A percentile compares a stretch with the other conserved stretches of the same genome.
Evolutionary conservation across 129 eudicot species (phyloP).

Genomic region (Flaveria bidentis): DNA sequence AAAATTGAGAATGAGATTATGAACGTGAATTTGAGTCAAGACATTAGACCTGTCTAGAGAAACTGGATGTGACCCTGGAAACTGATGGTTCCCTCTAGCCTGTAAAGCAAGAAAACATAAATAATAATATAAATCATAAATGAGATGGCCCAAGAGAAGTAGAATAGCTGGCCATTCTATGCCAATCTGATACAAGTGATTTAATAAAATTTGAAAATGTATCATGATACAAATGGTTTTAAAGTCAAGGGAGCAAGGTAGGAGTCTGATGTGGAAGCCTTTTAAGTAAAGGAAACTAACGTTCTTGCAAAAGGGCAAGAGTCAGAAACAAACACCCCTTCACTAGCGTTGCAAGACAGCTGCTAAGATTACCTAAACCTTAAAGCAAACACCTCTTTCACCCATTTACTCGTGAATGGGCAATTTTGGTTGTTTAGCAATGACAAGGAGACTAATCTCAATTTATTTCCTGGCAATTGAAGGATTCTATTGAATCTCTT

Average conservation of each 20-base stretch:
- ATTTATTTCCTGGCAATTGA: too few species aligned
- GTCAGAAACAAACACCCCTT: neutral
- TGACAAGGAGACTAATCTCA: too few species aligned
- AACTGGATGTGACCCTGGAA: constrained; percentile 99
- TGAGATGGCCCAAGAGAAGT: constrained; percentile 3
- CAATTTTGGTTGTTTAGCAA: neutral
- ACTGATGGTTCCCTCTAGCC: constrained; percentile 78
- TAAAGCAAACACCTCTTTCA: neutral
- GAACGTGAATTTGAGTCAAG: constrained; percentile 7
- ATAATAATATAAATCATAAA: neutral
- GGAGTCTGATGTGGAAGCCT: neutral
- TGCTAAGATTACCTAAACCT: neutral
- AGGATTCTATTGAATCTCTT: too few species aligned
- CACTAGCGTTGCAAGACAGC: neutral
- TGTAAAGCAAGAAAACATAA: constrained; percentile 39
- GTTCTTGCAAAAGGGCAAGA: neutral
- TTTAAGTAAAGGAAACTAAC: neutral
- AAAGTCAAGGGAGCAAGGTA: neutral
- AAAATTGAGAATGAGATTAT: neutral
- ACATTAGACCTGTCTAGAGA: constrained; percentile 79
- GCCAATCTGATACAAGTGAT: neutral
- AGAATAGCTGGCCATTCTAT: neutral
- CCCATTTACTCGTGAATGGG: neutral
- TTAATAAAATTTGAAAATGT: neutral
- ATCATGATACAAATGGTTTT: neutral